Conservation (phyloP, 2,329 filamentous ascomycete species). For the Apiospora saccharicola region DNA sequence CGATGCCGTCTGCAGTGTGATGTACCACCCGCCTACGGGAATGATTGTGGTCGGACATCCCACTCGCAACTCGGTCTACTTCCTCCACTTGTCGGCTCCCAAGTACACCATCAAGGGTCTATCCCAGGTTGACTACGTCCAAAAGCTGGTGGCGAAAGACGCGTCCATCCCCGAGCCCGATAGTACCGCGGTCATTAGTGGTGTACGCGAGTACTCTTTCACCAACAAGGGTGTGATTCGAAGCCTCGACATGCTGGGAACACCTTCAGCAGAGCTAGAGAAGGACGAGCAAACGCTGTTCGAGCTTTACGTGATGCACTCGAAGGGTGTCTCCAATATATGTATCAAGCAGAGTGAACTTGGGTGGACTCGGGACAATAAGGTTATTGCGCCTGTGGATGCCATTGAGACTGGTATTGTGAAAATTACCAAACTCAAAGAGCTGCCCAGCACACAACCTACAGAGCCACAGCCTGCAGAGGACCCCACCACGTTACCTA, state of each 20-base stretch:
- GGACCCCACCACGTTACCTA: slow-evolving; percentile 43
- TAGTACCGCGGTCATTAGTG: slow-evolving; percentile 96
- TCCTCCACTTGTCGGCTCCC: slow-evolving; percentile 92
- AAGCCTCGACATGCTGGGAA: slow-evolving; percentile 87
- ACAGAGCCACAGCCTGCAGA: slow-evolving; percentile 40
- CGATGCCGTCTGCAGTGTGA: slow-evolving; percentile 96
- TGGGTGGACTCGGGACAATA: slow-evolving; percentile 90
- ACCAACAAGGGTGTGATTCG: slow-evolving; percentile 84
- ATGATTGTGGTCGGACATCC: slow-evolving; percentile 96
- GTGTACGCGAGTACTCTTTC: slow-evolving; percentile 94
- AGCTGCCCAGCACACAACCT: slow-evolving; percentile 53
- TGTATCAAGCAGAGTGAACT: slow-evolving; percentile 87
- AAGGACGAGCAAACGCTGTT: slow-evolving; percentile 80
- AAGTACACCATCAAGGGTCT: slow-evolving; percentile 86
- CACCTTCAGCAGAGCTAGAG: slow-evolving; percentile 68
- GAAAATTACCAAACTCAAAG: slow-evolving; percentile 74
- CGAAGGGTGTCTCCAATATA: slow-evolving; percentile 91
- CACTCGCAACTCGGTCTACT: slow-evolving; percentile 96
- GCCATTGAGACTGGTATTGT: slow-evolving; percentile 78
- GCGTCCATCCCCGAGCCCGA: slow-evolving; percentile 81
- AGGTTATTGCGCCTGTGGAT: slow-evolving; percentile 81
- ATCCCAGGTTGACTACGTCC: slow-evolving; percentile 88
- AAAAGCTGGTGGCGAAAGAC: slow-evolving; percentile 77
- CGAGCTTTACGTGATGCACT: slow-evolving; percentile 97
- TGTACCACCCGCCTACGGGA: slow-evolving; percentile 89